These are phyloP conservation scores for Coniochaeta sp. DNA, from an alignment of 2,329 filamentous ascomycete species.

Conservation along the genomic window DNA sequence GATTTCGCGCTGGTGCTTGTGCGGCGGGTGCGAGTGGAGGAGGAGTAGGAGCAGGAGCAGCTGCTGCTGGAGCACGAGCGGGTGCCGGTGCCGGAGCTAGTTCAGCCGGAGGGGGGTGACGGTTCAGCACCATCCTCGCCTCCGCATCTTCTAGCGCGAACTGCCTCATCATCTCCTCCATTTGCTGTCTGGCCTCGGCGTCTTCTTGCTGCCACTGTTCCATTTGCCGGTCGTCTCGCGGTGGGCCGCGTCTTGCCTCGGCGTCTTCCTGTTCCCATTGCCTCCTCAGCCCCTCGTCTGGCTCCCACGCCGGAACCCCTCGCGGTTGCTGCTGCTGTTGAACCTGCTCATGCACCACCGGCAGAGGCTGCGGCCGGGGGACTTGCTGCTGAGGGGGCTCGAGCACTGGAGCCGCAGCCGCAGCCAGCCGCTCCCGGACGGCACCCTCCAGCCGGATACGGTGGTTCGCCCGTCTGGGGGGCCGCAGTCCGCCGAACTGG, in stretches of 20 bases:
- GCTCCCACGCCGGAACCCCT: no score
- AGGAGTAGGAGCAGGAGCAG: no score
- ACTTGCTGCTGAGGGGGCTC: no score
- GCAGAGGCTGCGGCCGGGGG: no score
- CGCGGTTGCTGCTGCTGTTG: no score
- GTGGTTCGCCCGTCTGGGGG: neutral
- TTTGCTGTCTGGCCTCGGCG: neutral
- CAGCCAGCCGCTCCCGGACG: neutral
- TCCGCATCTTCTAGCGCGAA: no score
- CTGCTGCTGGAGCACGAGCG: neutral
- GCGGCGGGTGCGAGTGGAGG: no score
- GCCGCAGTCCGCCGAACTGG: neutral
- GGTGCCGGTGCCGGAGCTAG: neutral
- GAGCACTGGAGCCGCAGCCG: no score
- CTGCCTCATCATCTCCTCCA: no score
- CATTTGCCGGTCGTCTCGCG: neutral
- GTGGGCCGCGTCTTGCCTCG: neutral
- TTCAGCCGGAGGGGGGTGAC: neutral
- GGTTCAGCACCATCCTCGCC: no score
- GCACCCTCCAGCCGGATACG: neutral
- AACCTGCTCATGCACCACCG: neutral
- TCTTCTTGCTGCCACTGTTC: neutral
- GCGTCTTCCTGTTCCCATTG: neutral
- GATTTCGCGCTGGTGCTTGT: no score
- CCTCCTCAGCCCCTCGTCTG: neutral